Percentiles rank a stretch among this genome's conserved stretches.
These are phyloP conservation scores for Russula abietina DNA, from an alignment of 768 basidiomycete genomes.

Conservation along the genomic window DNA sequence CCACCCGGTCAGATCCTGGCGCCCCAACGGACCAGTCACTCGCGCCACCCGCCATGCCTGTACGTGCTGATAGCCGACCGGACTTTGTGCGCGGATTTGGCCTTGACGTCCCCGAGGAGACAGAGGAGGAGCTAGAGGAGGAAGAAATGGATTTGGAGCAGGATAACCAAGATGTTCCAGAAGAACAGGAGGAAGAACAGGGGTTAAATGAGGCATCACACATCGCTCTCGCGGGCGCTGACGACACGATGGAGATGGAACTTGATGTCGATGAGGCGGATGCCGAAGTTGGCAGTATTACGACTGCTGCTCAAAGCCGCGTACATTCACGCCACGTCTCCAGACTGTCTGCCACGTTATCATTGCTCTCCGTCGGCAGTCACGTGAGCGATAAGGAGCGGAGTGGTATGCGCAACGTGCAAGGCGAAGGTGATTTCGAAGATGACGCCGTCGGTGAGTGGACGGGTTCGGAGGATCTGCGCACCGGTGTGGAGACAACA, in stretches of 20 bases:
- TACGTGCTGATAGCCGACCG: slow-evolving; percentile 49
- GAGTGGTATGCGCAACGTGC: slow-evolving; percentile 30
- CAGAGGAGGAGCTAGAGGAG: slow-evolving; percentile 48
- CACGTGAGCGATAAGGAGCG: slow-evolving; percentile 27
- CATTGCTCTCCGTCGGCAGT: slow-evolving; percentile 56
- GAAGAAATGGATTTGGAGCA: slow-evolving; percentile 23
- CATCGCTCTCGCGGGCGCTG: slow-evolving; percentile 10
- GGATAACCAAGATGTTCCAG: slow-evolving; percentile 26
- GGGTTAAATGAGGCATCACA: slow-evolving; percentile 18
- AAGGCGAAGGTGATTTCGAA: slow-evolving; percentile 29
- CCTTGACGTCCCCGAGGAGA: slow-evolving; percentile 71
- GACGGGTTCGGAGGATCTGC: slow-evolving; percentile 77
- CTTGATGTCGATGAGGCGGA: slow-evolving; percentile 33
- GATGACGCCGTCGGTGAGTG: slow-evolving; percentile 58
- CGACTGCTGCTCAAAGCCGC: slow-evolving; percentile 45
- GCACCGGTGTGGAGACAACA: slow-evolving; percentile 42
- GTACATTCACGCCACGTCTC: slow-evolving; percentile 68
- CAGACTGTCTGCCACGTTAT: slow-evolving; percentile 58
- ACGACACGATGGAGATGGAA: slow-evolving; percentile 25
- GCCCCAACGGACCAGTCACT: slow-evolving; percentile 42
- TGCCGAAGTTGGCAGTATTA: slow-evolving; percentile 37
- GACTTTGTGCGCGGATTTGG: slow-evolving; percentile 81
- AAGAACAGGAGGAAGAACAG: slow-evolving; percentile 23
- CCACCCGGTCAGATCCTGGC: slow-evolving; percentile 51
- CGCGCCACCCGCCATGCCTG: slow-evolving; percentile 37